Evolutionary conservation across 352 stramenopile species (phyloP), one percentile per base, ranked within the genome.

Genomic region (Phytophthora litchii): DNA sequence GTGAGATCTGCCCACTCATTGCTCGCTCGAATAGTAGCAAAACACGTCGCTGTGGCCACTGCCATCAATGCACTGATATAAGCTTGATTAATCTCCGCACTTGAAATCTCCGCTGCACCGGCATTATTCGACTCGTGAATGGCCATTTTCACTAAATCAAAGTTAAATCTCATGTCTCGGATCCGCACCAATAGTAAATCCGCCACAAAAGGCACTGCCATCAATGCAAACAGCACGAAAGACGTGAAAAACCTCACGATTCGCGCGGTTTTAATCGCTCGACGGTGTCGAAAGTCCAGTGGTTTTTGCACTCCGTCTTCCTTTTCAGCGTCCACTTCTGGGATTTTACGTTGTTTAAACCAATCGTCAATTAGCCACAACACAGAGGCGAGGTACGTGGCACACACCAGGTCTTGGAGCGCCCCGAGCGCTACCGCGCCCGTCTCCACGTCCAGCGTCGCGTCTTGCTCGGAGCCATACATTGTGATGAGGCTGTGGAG

Each of bases 101-200:
- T 50, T 1, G 66, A 65, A 25, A 75, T 65, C 34, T 66, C 50
- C 3, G 53, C 56, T 2, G 66, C 66, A 3, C 56, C 41, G 5
- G 61, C 55, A 21, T 59, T 64, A 23, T 46, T 58, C 14, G 56
- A 55, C 47, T 75, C 66, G 40, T 71, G 60, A 42, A 75, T 70
- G 36, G 66, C 66, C 66, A 75, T 71, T n/a, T 64, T 59, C 27
- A 72, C 56, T 11, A 74, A 37, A 14, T 74, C 54, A 12, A 70
- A 74, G 32, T 55, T 63, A 45, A 74, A 74, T 12, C 66, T 37
- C 54, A 75, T 64, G 44, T 72, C 61, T 2, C 66, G 61, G 32
- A 68, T 65, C 9, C 66, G 46, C 32, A 72, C 61, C 4, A 75
- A 51, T 25, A 75, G 42, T 6, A 69, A 17, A 46, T 75, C 61